Conservation (phyloP, 2,329 filamentous ascomycete species). For the Trichoderma sp. region DNA sequence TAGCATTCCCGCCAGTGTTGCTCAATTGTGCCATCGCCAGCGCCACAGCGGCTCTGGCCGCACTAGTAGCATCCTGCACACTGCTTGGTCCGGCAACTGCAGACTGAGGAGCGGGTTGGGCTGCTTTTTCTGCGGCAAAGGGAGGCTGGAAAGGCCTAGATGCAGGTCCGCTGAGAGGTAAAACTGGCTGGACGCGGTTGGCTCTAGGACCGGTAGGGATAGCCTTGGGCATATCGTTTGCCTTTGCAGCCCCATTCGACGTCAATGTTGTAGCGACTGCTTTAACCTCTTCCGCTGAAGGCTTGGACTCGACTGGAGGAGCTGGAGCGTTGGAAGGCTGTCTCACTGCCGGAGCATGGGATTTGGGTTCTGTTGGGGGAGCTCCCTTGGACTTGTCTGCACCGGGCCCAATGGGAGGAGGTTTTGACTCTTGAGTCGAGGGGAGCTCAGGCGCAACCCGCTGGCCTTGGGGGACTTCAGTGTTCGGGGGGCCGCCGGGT, state of each 20-base stretch:
- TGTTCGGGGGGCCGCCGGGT: constrained; percentile 54
- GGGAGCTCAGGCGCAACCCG: constrained; percentile 45
- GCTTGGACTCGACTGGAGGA: constrained; percentile 67
- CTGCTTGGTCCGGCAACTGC: constrained; percentile 36
- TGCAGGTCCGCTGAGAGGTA: constrained; percentile 56
- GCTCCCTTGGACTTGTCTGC: constrained; percentile 48
- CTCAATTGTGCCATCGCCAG: constrained; percentile 73
- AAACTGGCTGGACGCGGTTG: constrained; percentile 59
- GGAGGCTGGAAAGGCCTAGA: constrained; percentile 39
- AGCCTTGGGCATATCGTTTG: constrained; percentile 36
- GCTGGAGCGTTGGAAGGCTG: constrained; percentile 53
- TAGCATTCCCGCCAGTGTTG: constrained; percentile 43
- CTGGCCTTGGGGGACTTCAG: constrained; percentile 55
- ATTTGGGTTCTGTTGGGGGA: constrained; percentile 54
- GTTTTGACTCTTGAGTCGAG: constrained; percentile 15
- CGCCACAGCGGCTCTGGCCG: constrained; percentile 73
- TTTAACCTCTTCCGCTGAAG: constrained; percentile 48
- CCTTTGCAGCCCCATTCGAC: constrained; percentile 37
- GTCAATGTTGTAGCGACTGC: constrained; percentile 42
- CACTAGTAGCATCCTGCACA: constrained; percentile 66
- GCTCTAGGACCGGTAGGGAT: constrained; percentile 48
- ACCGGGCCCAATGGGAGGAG: constrained; percentile 38
- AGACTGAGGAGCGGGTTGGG: constrained; percentile 36
- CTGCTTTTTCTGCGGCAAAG: constrained; percentile 27
- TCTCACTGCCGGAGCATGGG: constrained; percentile 43